Percentiles rank a stretch among this genome's conserved stretches.
Conservation (phyloP, 1,284 basidiomycete genomes). For the Farysia itapuensis region DNA sequence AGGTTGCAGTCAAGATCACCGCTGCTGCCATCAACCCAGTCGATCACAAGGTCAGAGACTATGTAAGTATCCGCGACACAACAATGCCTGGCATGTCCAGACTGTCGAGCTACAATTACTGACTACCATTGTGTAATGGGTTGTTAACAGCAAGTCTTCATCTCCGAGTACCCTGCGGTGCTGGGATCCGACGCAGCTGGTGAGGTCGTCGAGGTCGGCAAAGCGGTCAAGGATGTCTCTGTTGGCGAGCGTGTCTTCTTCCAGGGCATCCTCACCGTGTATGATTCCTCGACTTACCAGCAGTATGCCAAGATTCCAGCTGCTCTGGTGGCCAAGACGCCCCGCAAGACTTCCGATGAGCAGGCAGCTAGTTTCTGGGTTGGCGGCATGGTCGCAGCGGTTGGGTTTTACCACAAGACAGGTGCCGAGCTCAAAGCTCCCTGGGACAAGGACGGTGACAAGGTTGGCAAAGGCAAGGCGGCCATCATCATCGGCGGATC, state of each 20-base stretch:
- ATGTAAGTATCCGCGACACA: too few relatives aligned
- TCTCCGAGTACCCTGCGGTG: constrained; percentile 32
- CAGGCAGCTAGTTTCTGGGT: constrained; percentile 44
- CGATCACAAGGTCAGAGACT: constrained; percentile 47
- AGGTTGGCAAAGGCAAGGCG: constrained; percentile 33
- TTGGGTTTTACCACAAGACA: constrained; percentile 35
- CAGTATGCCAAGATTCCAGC: constrained; percentile 43
- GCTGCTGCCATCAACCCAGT: constrained; percentile 49
- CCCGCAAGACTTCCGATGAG: constrained; percentile 35
- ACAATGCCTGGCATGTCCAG: too few relatives aligned
- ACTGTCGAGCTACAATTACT: too few relatives aligned
- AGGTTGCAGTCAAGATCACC: constrained; percentile 37
- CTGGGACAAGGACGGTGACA: constrained; percentile 36
- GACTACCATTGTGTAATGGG: too few relatives aligned
- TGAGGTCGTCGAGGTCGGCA: constrained; percentile 23
- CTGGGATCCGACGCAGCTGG: constrained; percentile 46
- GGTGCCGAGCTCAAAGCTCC: constrained; percentile 20
- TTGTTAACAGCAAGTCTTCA: constrained; percentile 19
- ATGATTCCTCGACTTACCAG: constrained; percentile 41
- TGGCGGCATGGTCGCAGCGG: constrained; percentile 22
- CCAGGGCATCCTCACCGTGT: constrained; percentile 41
- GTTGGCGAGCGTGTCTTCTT: constrained; percentile 49
- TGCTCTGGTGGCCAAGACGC: constrained; percentile 30
- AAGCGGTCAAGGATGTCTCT: constrained; percentile 13
- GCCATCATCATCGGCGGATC: constrained; percentile 44